Conservation (phyloP, 495 filamentous ascomycete genomes). For the Neurospora pannonica region DNA sequence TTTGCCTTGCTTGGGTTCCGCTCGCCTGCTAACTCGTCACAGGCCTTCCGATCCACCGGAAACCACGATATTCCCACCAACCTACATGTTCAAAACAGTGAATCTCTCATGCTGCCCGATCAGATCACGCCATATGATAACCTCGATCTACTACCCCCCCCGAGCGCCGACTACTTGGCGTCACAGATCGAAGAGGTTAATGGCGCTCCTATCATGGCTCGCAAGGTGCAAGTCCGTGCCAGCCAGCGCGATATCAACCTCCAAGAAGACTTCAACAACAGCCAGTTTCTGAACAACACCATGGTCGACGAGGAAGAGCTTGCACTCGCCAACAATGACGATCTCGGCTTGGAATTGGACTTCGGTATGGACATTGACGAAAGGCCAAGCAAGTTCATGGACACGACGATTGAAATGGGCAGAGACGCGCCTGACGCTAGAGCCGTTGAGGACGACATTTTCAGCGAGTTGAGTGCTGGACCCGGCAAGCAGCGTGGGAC, state of each 20-base stretch:
- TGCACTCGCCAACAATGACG: slow-evolving; percentile 43
- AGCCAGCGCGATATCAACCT: slow-evolving; percentile 58
- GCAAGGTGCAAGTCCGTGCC: slow-evolving; percentile 35
- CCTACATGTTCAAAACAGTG: slow-evolving; percentile 50
- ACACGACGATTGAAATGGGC: slow-evolving; percentile 74
- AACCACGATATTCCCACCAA: slow-evolving; percentile 73
- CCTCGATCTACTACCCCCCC: slow-evolving; percentile 52
- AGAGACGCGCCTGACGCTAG: slow-evolving; percentile 64
- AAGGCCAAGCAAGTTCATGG: slow-evolving; percentile 27
- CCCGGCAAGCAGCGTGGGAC: slow-evolving; percentile 36
- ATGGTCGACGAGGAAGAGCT: slow-evolving; percentile 46
- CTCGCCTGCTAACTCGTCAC: slow-evolving; percentile 23
- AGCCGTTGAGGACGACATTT: slow-evolving; percentile 60
- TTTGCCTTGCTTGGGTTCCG: neutral
- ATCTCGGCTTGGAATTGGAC: slow-evolving; percentile 49
- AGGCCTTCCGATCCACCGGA: slow-evolving; percentile 71
- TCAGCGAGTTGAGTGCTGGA: slow-evolving; percentile 51
- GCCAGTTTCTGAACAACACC: slow-evolving; percentile 59
- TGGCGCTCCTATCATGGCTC: slow-evolving; percentile 39
- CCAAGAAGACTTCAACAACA: slow-evolving; percentile 49
- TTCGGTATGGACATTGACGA: slow-evolving; percentile 49
- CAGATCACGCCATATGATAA: slow-evolving; percentile 83
- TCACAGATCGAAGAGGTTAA: slow-evolving; percentile 52
- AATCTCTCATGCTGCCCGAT: slow-evolving; percentile 73
- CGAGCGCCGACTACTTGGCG: slow-evolving; percentile 65